A percentile compares a stretch with the other conserved stretches of the same genome.
phyloP scores from a whole-genome alignment of 768 basidiomycete genomes.

The Rhizopogon vesiculosus region DNA sequence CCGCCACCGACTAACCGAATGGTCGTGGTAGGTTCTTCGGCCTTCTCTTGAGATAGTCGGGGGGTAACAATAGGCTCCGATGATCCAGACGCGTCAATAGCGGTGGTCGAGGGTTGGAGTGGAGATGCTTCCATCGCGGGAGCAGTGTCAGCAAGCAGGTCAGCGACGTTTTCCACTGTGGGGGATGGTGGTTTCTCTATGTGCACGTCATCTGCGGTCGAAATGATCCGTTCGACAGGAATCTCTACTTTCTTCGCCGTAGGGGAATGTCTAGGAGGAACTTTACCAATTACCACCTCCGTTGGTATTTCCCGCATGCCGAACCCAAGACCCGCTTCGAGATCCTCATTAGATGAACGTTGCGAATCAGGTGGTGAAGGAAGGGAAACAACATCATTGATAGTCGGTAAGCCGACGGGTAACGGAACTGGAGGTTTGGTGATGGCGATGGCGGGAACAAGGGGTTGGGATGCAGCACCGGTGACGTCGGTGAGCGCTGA shows the following conservation, averaged over 20 bases:
- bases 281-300: slow-evolving; percentile 11
- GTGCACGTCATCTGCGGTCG: neutral
- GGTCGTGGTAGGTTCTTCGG: slow-evolving; percentile 33
- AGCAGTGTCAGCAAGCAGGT: slow-evolving; percentile 45
- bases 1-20: slow-evolving; percentile 59
- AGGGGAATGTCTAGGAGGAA: slow-evolving; percentile 7
- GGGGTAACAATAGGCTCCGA: slow-evolving; percentile 7
- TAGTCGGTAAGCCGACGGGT: slow-evolving; percentile 67
- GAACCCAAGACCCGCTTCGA: slow-evolving; percentile 36
- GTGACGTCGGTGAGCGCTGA: slow-evolving; percentile 19
- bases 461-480: slow-evolving; percentile 10
- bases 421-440: slow-evolving; percentile 68
- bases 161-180: slow-evolving; percentile 31
- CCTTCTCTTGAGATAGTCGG: slow-evolving; percentile 12
- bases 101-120: slow-evolving; percentile 28
- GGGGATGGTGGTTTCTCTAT: slow-evolving; percentile 5
- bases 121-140: slow-evolving; percentile 25
- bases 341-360: slow-evolving; percentile 31
- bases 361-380: slow-evolving; percentile 43
- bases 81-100: slow-evolving; percentile 6
- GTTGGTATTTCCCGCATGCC: slow-evolving; percentile 32
- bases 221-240: slow-evolving; percentile 10
- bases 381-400: slow-evolving; percentile 47
- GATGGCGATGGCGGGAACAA: slow-evolving; percentile 54
- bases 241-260: slow-evolving; percentile 12